Conservation (phyloP, 768 basidiomycete genomes). For the Termitomyces sp. region DNA sequence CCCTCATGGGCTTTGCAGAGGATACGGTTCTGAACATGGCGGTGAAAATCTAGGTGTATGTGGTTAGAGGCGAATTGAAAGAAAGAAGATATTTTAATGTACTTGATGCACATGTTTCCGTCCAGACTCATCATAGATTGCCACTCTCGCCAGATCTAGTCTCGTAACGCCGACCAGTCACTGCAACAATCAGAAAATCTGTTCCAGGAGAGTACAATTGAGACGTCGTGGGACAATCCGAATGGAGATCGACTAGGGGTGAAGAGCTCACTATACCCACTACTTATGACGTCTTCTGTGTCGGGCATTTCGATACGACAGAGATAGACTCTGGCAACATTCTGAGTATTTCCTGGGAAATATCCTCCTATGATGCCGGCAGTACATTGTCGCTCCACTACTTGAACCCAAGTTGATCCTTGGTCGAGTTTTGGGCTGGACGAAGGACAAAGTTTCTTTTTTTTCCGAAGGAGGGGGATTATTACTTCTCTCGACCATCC, state of each 20-base stretch:
- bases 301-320: not conserved
- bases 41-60: not conserved
- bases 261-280: no score
- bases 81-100: not conserved
- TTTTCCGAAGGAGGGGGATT: not conserved
- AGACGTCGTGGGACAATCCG: not conserved
- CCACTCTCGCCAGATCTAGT: not conserved
- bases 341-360: no score
- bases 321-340: not conserved
- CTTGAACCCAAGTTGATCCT: not conserved
- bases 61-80: not conserved
- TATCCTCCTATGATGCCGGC: no score
- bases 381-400: not conserved
- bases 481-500: not conserved
- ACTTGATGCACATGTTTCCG: not conserved
- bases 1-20: slow-evolving; percentile 52
- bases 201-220: not conserved
- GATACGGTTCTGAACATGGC: slow-evolving; percentile 12
- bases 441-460: not conserved
- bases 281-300: not conserved
- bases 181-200: not conserved
- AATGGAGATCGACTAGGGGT: no score
- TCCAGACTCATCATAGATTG: not conserved
- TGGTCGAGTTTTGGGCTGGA: not conserved
- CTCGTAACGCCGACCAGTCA: not conserved